Evolutionary conservation across 768 basidiomycete species (phyloP).

Genomic region (Lactarius hatsudake): DNA sequence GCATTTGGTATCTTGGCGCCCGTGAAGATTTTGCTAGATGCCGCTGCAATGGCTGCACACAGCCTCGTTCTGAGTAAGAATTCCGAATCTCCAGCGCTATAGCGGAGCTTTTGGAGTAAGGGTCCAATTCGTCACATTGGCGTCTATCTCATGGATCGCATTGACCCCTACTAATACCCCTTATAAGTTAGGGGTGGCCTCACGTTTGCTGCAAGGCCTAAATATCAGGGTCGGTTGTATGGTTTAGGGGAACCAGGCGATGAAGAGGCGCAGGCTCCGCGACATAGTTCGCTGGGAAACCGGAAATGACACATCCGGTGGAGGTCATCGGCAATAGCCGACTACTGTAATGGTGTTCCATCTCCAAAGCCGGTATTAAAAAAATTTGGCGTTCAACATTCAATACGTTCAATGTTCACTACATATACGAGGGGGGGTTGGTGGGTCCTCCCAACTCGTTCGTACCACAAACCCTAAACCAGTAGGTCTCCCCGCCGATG

Average conservation of each 20-base stretch:
- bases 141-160: background rate
- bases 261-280: background rate
- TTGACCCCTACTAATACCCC: no score
- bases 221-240: background rate
- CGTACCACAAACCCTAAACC: background rate
- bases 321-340: no score
- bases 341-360: no score
- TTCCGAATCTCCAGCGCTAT: background rate
- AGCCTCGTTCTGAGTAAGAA: background rate
- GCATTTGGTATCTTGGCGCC: conserved; percentile 5
- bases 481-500: background rate
- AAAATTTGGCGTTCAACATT: no score
- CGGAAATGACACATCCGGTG: background rate
- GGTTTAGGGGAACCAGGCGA: background rate
- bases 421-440: background rate
- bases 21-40: background rate
- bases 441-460: background rate
- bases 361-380: no score
- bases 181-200: background rate
- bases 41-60: background rate
- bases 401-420: no score
- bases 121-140: background rate
- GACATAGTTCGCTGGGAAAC: background rate
- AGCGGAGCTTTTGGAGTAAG: background rate
- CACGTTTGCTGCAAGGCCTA: background rate